These are phyloP conservation scores for Suillus tomentosus DNA, from an alignment of 768 basidiomycete genomes.

Conservation along the genomic window DNA sequence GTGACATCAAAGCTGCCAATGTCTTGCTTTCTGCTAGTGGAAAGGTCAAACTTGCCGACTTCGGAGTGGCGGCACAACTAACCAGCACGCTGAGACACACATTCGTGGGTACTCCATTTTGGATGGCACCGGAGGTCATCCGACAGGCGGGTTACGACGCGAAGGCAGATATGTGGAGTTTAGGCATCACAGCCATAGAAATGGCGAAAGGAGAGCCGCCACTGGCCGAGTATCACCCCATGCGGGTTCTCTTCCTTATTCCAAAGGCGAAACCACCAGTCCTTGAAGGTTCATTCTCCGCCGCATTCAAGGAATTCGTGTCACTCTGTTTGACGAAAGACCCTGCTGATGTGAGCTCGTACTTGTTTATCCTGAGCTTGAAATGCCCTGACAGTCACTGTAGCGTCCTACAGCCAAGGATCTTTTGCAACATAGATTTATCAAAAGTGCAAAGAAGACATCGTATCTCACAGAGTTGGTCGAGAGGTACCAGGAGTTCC, in stretches of 20 bases:
- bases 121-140: slow-evolving; percentile 99
- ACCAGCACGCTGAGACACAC: slow-evolving; percentile 94
- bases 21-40: slow-evolving; percentile 88
- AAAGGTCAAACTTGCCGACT: slow-evolving; percentile 96
- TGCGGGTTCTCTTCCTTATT: slow-evolving; percentile 97
- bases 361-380: neutral
- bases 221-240: slow-evolving; percentile 95
- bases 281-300: slow-evolving; percentile 83
- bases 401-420: slow-evolving; percentile 92
- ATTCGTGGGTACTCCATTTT: slow-evolving; percentile 96
- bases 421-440: slow-evolving; percentile 91
- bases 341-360: slow-evolving; percentile 61
- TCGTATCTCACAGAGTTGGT: slow-evolving; percentile 84
- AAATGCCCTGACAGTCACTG: slow-evolving; percentile 18
- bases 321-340: slow-evolving; percentile 91
- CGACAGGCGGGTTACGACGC: slow-evolving; percentile 95
- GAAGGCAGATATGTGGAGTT: slow-evolving; percentile 97
- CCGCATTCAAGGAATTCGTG: slow-evolving; percentile 93
- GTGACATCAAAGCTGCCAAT: slow-evolving; percentile 99
- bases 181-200: slow-evolving; percentile 98
- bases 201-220: slow-evolving; percentile 98
- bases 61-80: slow-evolving; percentile 97
- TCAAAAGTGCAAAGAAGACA: slow-evolving; percentile 81
- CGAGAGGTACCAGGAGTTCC: slow-evolving; percentile 82
- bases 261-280: slow-evolving; percentile 94